These are phyloP conservation scores for Nemania bipapillata DNA, from an alignment of 2,329 filamentous ascomycete species.

Conservation along the genomic window DNA sequence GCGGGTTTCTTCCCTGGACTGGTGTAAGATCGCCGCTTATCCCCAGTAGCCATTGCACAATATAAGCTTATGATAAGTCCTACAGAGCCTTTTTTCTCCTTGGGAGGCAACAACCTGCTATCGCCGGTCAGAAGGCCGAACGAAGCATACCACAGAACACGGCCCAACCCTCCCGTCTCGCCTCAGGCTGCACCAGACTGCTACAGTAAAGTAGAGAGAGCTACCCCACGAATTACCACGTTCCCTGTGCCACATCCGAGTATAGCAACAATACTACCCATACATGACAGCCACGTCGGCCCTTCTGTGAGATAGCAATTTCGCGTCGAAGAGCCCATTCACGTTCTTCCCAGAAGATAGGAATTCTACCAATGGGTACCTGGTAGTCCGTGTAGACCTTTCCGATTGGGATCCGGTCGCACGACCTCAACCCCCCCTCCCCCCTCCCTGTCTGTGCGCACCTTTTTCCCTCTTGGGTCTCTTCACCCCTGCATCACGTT, in stretches of 20 bases:
- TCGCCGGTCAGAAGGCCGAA: slow-evolving; percentile 22
- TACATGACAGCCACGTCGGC: slow-evolving; percentile 24
- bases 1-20: slow-evolving; percentile 26
- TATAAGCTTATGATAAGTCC: slow-evolving; percentile 1
- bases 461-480: slow-evolving; percentile 17
- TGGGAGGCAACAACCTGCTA: slow-evolving; percentile 13
- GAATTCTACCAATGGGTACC: slow-evolving; percentile 10
- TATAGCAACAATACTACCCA: slow-evolving; percentile 20
- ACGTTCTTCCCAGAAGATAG: slow-evolving; percentile 15
- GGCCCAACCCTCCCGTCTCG: slow-evolving; percentile 20
- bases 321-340: slow-evolving; percentile 28
- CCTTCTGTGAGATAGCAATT: slow-evolving; percentile 36
- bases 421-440: slow-evolving; percentile 24
- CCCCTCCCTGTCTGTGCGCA: slow-evolving; percentile 22
- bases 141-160: slow-evolving; percentile 5
- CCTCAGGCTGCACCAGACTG: slow-evolving; percentile 8
- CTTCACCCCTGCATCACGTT: slow-evolving; percentile 29
- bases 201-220: neutral
- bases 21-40: slow-evolving; percentile 34
- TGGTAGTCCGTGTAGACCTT: slow-evolving; percentile 3
- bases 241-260: slow-evolving; percentile 28
- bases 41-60: neutral
- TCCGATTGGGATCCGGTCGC: slow-evolving; percentile 36
- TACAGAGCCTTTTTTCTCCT: slow-evolving; percentile 14
- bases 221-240: slow-evolving; percentile 34